Conservation (phyloP, 345 rosid genomes). For the Melaleuca quinquenervia region DNA sequence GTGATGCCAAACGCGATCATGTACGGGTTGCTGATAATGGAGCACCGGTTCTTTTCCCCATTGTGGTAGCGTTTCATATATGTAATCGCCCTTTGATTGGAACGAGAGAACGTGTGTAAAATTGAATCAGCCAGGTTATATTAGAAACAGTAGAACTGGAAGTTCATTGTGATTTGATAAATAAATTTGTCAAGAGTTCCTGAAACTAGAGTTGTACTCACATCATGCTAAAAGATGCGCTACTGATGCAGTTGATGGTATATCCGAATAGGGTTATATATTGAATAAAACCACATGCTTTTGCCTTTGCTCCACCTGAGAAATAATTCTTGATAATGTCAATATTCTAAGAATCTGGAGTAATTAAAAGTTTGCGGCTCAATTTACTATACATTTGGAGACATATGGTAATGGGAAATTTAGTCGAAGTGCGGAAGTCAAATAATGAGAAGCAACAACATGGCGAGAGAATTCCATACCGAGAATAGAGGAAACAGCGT, state of each 20-base stretch:
- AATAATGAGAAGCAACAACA: neutral
- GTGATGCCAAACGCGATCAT: constrained; percentile 60
- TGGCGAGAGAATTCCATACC: constrained; percentile 13
- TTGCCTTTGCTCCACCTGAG: constrained; percentile 53
- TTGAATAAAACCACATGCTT: constrained; percentile 55
- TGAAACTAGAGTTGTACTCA: constrained; percentile 4
- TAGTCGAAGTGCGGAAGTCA: neutral
- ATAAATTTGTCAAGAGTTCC: neutral
- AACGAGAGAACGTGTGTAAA: neutral
- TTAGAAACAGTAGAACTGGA: neutral
- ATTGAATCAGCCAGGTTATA: neutral
- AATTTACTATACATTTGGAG: neutral
- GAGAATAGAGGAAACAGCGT: constrained; percentile 60
- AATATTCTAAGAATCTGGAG: neutral
- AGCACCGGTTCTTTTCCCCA: constrained; percentile 47
- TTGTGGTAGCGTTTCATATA: constrained; percentile 59
- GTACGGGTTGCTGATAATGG: constrained; percentile 48
- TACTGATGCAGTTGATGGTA: constrained; percentile 55
- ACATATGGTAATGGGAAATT: neutral
- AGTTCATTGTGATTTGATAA: neutral
- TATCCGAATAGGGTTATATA: constrained; percentile 54
- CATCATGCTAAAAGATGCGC: constrained; percentile 78
- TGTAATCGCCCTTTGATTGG: constrained; percentile 51
- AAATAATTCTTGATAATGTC: neutral
- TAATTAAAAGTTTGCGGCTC: neutral